These are phyloP conservation scores for Mycena galopus DNA, from an alignment of 768 basidiomycete genomes.

Conservation along the genomic window DNA sequence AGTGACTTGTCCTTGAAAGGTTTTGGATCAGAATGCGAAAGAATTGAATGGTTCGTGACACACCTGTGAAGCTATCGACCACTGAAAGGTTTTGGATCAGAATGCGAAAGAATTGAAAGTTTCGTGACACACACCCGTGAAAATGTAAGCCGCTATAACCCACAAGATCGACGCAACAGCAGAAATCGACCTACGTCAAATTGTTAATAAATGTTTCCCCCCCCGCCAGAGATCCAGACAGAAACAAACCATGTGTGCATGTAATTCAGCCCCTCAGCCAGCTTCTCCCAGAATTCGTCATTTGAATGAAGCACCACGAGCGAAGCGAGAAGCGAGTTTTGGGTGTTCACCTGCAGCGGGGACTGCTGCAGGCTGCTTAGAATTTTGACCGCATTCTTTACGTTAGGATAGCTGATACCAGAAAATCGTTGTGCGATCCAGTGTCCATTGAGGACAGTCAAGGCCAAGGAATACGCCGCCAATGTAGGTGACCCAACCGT, in stretches of 20 bases:
- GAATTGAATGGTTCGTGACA: background rate
- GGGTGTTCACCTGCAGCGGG: constrained; percentile 46
- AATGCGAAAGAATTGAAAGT: too few relatives aligned
- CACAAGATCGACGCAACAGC: constrained; percentile 34
- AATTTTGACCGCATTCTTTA: constrained; percentile 39
- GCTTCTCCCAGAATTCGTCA: constrained; percentile 53
- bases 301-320: constrained; percentile 52
- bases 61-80: constrained; percentile 33
- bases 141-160: constrained; percentile 33
- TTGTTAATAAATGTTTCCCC: too few relatives aligned
- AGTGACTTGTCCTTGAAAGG: constrained; percentile 29
- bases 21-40: background rate
- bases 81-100: too few relatives aligned
- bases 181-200: constrained; percentile 29
- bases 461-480: constrained; percentile 53
- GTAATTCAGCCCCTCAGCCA: constrained; percentile 49
- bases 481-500: constrained; percentile 55
- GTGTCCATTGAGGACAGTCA: constrained; percentile 52
- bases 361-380: constrained; percentile 52
- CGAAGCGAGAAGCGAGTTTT: constrained; percentile 47
- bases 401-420: constrained; percentile 40
- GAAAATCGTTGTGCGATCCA: constrained; percentile 47
- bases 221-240: too few relatives aligned
- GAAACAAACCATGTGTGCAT: constrained; percentile 51
- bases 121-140: too few relatives aligned